These are phyloP conservation scores for Penicillium atrosanguineum DNA, from an alignment of 495 filamentous ascomycete species.

Conservation along the genomic window DNA sequence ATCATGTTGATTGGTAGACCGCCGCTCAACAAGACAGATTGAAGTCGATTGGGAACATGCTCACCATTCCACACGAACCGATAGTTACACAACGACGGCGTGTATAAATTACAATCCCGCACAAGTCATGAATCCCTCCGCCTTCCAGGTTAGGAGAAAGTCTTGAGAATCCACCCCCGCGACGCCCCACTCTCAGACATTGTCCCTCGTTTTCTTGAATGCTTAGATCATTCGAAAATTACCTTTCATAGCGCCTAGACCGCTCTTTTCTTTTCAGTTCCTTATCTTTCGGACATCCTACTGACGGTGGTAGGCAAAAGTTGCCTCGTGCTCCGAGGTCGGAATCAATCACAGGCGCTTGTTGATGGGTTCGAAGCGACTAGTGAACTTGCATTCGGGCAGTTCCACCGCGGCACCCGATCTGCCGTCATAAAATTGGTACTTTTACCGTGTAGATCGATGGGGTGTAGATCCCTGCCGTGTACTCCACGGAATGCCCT, in stretches of 20 bases:
- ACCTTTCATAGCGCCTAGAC: not conserved
- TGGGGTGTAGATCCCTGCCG: no score
- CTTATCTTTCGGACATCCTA: not conserved
- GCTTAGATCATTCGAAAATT: not conserved
- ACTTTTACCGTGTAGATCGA: not conserved
- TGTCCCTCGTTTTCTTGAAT: not conserved
- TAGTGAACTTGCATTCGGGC: not conserved
- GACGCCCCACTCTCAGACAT: not conserved
- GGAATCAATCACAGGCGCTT: not conserved
- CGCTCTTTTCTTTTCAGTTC: not conserved
- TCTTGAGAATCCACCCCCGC: not conserved
- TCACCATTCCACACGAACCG: not conserved
- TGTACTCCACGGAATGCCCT: not conserved
- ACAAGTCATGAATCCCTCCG: not conserved
- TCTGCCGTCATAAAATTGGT: not conserved
- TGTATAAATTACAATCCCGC: not conserved
- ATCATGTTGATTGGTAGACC: not conserved
- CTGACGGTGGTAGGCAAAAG: not conserved
- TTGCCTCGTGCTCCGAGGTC: not conserved
- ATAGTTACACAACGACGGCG: not conserved
- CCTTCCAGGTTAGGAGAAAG: not conserved
- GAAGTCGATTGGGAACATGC: not conserved
- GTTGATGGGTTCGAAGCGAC: not conserved
- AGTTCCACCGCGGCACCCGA: not conserved
- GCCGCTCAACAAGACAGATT: not conserved